phyloP scores from a whole-genome alignment of 1,284 basidiomycete genomes.

The Somion occarium region DNA sequence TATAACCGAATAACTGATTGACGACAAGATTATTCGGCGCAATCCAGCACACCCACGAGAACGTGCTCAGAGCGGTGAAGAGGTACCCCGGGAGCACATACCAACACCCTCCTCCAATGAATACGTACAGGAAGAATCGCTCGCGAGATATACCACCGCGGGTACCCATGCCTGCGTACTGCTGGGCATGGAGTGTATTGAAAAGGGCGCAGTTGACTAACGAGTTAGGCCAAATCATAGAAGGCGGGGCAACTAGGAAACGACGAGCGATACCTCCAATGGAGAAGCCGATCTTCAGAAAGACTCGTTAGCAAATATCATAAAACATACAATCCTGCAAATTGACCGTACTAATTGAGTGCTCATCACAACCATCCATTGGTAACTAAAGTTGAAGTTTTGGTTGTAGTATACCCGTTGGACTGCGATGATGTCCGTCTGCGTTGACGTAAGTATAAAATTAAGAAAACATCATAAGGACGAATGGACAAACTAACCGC shows the following conservation, averaged over 20 bases:
- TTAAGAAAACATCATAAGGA: not conserved
- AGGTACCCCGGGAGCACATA: slow-evolving; percentile 68
- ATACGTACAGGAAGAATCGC: slow-evolving; percentile 67
- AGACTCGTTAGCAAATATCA: not conserved
- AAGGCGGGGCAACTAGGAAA: slow-evolving; percentile 84
- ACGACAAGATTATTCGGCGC: slow-evolving; percentile 61
- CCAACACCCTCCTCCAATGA: slow-evolving; percentile 53
- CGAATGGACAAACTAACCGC: slow-evolving; percentile 28
- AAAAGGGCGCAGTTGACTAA: slow-evolving; percentile 80
- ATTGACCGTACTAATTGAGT: slow-evolving; percentile 40
- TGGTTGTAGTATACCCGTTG: slow-evolving; percentile 56
- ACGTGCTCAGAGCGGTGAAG: slow-evolving; percentile 44
- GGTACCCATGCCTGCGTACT: slow-evolving; percentile 54
- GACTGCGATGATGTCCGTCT: slow-evolving; percentile 60
- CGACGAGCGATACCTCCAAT: slow-evolving; percentile 75
- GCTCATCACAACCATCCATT: slow-evolving; percentile 57
- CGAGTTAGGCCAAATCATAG: slow-evolving; percentile 88
- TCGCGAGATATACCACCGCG: slow-evolving; percentile 65
- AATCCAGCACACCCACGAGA: slow-evolving; percentile 73
- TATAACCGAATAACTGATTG: slow-evolving; percentile 76
- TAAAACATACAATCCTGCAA: not conserved
- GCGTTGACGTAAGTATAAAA: not conserved
- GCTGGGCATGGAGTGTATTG: slow-evolving; percentile 61
- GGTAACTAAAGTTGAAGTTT: slow-evolving; percentile 36
- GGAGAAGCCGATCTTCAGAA: slow-evolving; percentile 62